Evolutionary conservation across 192 early-diverging fungal species (phyloP), one percentile per base, ranked within the genome.

Genomic region (Gaertneriomyces semiglobifer): DNA sequence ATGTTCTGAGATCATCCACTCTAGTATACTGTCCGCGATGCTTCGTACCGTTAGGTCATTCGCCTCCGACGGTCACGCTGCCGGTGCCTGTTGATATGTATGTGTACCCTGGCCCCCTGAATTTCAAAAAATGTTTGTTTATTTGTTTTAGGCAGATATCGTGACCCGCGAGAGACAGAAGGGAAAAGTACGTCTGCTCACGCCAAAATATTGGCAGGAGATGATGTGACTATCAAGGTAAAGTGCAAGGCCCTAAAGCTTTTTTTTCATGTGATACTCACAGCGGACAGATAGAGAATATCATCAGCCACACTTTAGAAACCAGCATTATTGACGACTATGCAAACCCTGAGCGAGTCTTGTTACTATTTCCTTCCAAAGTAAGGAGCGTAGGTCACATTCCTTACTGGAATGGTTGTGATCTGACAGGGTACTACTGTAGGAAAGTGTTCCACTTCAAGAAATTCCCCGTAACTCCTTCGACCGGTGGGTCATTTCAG

Each of bases 161-260:
- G 94, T 62, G 92, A 95, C 70, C 84, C 87, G 4, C 60, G 78
- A 47, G 94, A 97, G 73, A 60, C 77, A 5, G 86, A 90, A 47
- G 90, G 88, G 44, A 95, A 97, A 76, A 92, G 90, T 5, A 98
- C 95, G 0, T 89, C 90, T 2, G 74, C 90, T 6, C 95, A 98
- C 63, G 89, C 93, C 12, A 85, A 88, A 60, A 73, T 95, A 6
- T 69, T 94, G 50, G 89, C 93, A 5, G 80, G 86, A 0, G 66
- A 83, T 2, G 76, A 91, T 68, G 88, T 90, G 3, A 72, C 77
- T 33, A 82, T 98, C 20, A 83, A 65, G 58, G 72, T 83, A 33
- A 65, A 72, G 16, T 52, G 39, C 16, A n/a, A 61, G 38, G 59
- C 11, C 11, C 20, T 5, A 58, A 19, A 44, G 3, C 16, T 3